Evolutionary conservation across 2,329 filamentous ascomycete genomes (phyloP).

Genomic region (Ophiostoma sp.): DNA sequence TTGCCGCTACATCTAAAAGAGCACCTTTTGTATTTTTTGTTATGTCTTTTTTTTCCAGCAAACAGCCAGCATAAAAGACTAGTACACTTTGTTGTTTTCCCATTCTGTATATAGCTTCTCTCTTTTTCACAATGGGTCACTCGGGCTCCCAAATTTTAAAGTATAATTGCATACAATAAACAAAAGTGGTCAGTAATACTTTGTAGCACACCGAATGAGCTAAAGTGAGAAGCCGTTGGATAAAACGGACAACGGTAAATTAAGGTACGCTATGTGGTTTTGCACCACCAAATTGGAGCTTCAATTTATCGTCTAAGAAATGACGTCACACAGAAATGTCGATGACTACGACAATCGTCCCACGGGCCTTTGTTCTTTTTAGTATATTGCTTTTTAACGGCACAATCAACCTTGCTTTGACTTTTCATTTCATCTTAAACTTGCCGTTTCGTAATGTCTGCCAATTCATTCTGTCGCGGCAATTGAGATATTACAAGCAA

Average conservation of each 20-base stretch:
- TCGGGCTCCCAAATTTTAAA: background rate
- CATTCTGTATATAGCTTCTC: background rate
- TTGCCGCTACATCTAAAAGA: background rate
- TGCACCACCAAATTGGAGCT: background rate
- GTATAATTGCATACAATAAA: background rate
- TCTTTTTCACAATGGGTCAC: background rate
- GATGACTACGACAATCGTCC: background rate
- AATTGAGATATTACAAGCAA: background rate
- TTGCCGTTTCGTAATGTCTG: background rate
- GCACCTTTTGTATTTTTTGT: background rate
- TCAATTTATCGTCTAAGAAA: background rate
- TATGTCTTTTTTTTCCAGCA: background rate
- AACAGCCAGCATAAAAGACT: background rate
- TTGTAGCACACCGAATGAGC: background rate
- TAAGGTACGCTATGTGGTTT: background rate
- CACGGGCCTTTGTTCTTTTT: background rate
- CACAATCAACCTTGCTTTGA: too few species aligned
- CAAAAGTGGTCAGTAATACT: background rate
- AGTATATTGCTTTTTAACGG: background rate
- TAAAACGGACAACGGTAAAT: background rate
- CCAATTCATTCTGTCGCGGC: background rate
- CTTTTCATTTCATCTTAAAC: background rate
- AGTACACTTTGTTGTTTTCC: background rate
- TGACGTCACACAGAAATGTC: slow-evolving; percentile 3
- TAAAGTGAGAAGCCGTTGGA: background rate